phyloP scores from a whole-genome alignment of 306 rosid species.

The Sechiopsis laciniata region DNA sequence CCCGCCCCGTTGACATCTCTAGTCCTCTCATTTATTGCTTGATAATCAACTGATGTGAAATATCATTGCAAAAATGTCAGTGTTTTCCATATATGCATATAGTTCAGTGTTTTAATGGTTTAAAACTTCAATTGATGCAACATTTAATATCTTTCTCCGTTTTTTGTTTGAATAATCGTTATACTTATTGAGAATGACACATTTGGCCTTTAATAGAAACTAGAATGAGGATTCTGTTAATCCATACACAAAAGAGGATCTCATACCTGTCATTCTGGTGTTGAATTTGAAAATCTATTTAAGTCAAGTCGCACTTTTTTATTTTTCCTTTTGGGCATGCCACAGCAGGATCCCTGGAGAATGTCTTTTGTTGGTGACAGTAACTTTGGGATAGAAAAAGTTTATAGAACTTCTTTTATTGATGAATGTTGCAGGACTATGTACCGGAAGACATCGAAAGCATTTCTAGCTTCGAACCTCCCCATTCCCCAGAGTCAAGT shows the following conservation, averaged over 20 bases:
- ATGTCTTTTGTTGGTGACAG: background rate
- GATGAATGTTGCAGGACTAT: conserved; percentile 49
- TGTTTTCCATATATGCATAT: background rate
- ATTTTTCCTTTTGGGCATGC: too few species aligned
- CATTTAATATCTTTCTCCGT: background rate
- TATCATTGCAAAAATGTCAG: background rate
- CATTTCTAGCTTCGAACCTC: conserved; percentile 84
- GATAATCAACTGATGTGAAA: conserved; percentile 5
- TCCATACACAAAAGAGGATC: background rate
- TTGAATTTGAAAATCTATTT: too few species aligned
- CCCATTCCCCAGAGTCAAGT: conserved; percentile 80
- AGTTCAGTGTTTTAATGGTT: background rate
- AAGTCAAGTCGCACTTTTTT: too few species aligned
- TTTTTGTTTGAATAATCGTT: background rate
- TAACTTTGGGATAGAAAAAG: background rate
- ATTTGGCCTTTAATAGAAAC: background rate
- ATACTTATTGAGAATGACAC: background rate
- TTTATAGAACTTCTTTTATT: background rate
- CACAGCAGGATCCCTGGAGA: too few species aligned
- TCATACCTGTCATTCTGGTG: background rate
- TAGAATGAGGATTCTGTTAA: background rate
- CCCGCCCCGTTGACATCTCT: too few species aligned
- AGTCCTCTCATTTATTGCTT: background rate
- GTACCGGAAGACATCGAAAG: conserved; percentile 90
- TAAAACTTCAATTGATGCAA: background rate